Evolutionary conservation across 1,139 yeast species (phyloP).

Genomic region (Taphrina wiesneri): DNA sequence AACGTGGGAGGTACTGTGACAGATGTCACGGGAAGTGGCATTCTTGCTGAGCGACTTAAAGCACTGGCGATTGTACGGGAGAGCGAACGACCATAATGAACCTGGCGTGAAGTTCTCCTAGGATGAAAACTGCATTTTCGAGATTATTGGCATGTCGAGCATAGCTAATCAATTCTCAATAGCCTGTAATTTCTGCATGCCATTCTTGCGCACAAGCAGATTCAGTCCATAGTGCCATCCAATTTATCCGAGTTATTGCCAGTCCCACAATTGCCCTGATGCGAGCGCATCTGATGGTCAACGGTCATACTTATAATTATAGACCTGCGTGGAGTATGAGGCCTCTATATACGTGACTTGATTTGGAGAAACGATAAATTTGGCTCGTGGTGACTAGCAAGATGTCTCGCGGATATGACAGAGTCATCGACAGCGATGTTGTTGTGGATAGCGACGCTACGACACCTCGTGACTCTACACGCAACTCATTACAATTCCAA

Average conservation of each 20-base stretch:
- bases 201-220: not conserved
- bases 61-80: conserved; percentile 14
- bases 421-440: conserved; percentile 27
- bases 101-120: not conserved
- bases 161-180: not conserved
- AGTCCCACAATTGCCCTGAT: not conserved
- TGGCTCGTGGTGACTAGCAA: not conserved
- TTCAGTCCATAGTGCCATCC: too few relatives aligned
- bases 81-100: not conserved
- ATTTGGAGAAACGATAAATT: too few relatives aligned
- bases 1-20: too few relatives aligned
- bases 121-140: not conserved
- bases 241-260: not conserved
- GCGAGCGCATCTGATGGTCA: not conserved
- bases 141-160: not conserved
- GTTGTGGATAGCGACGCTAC: not conserved
- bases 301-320: not conserved
- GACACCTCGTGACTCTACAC: not conserved
- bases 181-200: not conserved
- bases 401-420: conserved; percentile 26
- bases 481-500: conserved; percentile 25
- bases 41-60: conserved; percentile 14
- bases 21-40: not conserved
- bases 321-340: too few relatives aligned
- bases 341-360: too few relatives aligned